Conservation (phyloP, 352 stramenopile genomes). For the Globisporangium carolinianum region DNA sequence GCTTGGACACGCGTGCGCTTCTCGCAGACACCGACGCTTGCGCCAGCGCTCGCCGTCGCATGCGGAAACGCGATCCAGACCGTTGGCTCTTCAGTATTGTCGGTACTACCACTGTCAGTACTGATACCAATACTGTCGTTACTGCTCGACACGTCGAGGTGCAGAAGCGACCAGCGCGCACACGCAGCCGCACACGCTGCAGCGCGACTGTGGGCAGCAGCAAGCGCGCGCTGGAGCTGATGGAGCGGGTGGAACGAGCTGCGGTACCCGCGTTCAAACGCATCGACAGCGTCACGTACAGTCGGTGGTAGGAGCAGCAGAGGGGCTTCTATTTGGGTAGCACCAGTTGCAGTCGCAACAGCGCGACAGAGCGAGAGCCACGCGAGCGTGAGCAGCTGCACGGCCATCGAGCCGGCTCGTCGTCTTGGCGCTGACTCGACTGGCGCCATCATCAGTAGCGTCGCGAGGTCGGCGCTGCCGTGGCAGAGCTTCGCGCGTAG, state of each 20-base stretch:
- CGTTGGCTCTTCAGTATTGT: not conserved
- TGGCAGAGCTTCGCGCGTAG: slow-evolving; percentile 69
- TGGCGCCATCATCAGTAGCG: slow-evolving; percentile 6
- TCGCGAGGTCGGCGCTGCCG: slow-evolving; percentile 41
- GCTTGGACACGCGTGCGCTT: slow-evolving; percentile 20
- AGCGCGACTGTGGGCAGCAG: slow-evolving; percentile 2
- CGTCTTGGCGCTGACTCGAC: slow-evolving; percentile 1
- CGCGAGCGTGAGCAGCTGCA: slow-evolving; percentile 28
- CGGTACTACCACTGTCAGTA: not conserved
- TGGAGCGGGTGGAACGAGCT: slow-evolving; percentile 61
- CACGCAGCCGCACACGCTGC: slow-evolving; percentile 21
- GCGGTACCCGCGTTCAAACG: slow-evolving; percentile 14
- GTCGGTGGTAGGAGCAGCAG: too few relatives aligned
- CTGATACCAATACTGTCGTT: not conserved
- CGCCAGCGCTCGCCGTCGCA: not conserved
- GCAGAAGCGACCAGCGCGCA: slow-evolving; percentile 15
- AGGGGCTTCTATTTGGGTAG: too few relatives aligned
- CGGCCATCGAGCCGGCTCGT: slow-evolving; percentile 17
- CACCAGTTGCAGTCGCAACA: not conserved
- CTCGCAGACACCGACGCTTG: slow-evolving; percentile 15
- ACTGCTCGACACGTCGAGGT: slow-evolving; percentile 6
- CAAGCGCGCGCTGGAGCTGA: slow-evolving; percentile 27
- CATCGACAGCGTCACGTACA: not conserved
- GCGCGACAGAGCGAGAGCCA: slow-evolving; percentile 19
- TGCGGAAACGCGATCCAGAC: slow-evolving; percentile 19